Percentiles rank a stretch among this genome's conserved stretches.
These are phyloP conservation scores for Cystofilobasidium ferigula DNA, from an alignment of 768 basidiomycete species.

Conservation along the genomic window DNA sequence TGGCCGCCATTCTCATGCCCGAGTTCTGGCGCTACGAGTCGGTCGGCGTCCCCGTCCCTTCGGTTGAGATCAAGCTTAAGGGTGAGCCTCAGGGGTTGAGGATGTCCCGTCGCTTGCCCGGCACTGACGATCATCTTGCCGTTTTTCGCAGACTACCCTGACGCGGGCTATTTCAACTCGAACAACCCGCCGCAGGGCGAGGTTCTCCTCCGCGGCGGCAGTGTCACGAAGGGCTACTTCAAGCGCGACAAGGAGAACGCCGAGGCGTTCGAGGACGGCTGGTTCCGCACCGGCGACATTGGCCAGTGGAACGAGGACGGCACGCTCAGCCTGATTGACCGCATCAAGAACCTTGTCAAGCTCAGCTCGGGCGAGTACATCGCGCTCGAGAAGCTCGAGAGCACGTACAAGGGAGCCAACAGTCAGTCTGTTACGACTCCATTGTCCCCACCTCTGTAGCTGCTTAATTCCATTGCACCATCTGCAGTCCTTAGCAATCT, in stretches of 20 bases:
- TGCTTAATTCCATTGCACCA: too few species aligned
- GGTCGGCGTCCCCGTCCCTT: conserved; percentile 35
- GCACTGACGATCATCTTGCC: too few species aligned
- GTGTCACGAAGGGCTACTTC: conserved; percentile 37
- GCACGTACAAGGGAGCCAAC: conserved; percentile 23
- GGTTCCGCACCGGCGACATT: conserved; percentile 39
- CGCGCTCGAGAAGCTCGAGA: conserved; percentile 35
- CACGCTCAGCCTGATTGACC: conserved; percentile 34
- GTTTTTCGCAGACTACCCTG: conserved; percentile 30
- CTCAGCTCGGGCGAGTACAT: conserved; percentile 32
- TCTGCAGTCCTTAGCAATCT: conserved; percentile 30
- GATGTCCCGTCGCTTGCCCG: neutral
- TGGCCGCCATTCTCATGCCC: conserved; percentile 28
- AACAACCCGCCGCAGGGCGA: conserved; percentile 37
- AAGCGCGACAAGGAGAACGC: conserved; percentile 31
- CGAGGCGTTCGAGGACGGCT: conserved; percentile 30
- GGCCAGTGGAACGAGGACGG: conserved; percentile 33
- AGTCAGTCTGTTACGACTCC: conserved; percentile 22
- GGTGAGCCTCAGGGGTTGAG: conserved; percentile 23
- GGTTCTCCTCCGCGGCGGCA: conserved; percentile 34
- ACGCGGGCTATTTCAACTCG: conserved; percentile 34
- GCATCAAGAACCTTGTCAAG: conserved; percentile 38
- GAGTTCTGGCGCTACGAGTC: conserved; percentile 29
- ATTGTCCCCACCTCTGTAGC: too few species aligned
- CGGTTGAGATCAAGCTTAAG: conserved; percentile 34